Evolutionary conservation across 2,329 filamentous ascomycete species (phyloP).

Genomic region (Talaromyces marneffei): DNA sequence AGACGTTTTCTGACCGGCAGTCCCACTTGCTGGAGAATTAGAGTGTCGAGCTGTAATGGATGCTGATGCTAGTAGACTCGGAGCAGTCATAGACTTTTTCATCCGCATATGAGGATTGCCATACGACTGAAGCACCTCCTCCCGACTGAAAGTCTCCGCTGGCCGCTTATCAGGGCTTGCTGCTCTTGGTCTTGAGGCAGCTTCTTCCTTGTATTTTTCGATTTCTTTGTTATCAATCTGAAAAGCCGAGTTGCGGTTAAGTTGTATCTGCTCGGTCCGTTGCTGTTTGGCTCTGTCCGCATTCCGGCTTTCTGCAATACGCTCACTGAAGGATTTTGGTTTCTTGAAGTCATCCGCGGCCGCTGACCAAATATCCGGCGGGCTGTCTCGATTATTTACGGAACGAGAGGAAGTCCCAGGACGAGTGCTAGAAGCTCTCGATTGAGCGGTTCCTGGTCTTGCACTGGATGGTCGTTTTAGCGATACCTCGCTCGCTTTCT

Average conservation of each 20-base stretch:
- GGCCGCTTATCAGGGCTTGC: constrained; percentile 45
- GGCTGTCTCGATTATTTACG: constrained; percentile 19
- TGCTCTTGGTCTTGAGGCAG: constrained; percentile 26
- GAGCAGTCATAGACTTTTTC: constrained; percentile 33
- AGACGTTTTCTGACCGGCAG: constrained; percentile 24
- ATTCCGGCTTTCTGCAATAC: constrained; percentile 63
- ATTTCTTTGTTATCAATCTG: constrained; percentile 40
- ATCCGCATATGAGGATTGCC: constrained; percentile 24
- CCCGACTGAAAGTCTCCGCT: constrained; percentile 55
- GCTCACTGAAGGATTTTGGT: constrained; percentile 71
- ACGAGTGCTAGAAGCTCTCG: constrained; percentile 26
- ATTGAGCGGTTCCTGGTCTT: constrained; percentile 25
- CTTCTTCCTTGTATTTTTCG: constrained; percentile 37
- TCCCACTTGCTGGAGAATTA: constrained; percentile 18
- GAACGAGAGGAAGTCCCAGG: constrained; percentile 23
- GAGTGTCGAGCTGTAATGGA: constrained; percentile 11
- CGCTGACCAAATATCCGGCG: constrained; percentile 23
- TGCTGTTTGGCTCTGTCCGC: constrained; percentile 36
- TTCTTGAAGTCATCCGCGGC: constrained; percentile 23
- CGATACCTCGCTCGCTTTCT: constrained; percentile 76
- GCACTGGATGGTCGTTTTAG: constrained; percentile 60
- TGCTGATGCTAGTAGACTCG: constrained; percentile 20
- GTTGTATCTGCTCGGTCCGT: constrained; percentile 32
- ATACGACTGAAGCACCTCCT: constrained; percentile 50
- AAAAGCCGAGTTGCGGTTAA: constrained; percentile 40